Evolutionary conservation across 768 basidiomycete genomes (phyloP).

Genomic region (Psilocybe subaeruginosa): DNA sequence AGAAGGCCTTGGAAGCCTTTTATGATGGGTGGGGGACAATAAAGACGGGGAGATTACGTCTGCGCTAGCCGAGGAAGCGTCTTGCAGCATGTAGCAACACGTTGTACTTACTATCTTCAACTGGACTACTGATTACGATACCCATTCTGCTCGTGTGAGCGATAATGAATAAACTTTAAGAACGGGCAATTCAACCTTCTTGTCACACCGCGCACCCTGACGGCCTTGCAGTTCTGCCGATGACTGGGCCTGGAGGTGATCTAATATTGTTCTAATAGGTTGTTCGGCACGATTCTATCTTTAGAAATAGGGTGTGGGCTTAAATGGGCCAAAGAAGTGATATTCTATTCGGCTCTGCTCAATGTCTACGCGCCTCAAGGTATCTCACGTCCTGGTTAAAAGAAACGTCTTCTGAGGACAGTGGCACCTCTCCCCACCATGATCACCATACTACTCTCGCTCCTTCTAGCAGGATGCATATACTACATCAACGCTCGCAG

Average conservation of each 20-base stretch:
- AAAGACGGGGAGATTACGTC: background rate
- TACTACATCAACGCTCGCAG: background rate
- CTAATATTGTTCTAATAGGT: too few species aligned
- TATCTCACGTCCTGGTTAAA: background rate
- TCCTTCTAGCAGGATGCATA: background rate
- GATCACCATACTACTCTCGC: background rate
- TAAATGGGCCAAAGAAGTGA: background rate
- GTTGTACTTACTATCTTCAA: too few species aligned
- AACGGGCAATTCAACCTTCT: too few species aligned
- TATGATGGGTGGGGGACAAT: background rate
- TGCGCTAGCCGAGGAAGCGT: background rate
- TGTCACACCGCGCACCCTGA: too few species aligned
- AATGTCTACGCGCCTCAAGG: background rate
- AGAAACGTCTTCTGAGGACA: background rate
- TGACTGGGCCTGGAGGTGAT: too few species aligned
- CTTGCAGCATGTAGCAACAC: too few species aligned
- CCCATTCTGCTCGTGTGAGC: too few species aligned
- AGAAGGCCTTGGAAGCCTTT: constrained; percentile 1
- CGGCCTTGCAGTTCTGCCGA: too few species aligned
- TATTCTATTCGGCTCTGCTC: background rate
- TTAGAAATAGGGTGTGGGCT: background rate
- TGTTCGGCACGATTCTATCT: background rate
- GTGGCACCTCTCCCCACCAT: background rate
- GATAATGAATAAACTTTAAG: too few species aligned
- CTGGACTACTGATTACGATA: too few species aligned